A percentile compares a stretch with the other conserved stretches of the same genome.
Evolutionary conservation across 352 stramenopile genomes (phyloP).

Genomic region (Lagenidium giganteum): DNA sequence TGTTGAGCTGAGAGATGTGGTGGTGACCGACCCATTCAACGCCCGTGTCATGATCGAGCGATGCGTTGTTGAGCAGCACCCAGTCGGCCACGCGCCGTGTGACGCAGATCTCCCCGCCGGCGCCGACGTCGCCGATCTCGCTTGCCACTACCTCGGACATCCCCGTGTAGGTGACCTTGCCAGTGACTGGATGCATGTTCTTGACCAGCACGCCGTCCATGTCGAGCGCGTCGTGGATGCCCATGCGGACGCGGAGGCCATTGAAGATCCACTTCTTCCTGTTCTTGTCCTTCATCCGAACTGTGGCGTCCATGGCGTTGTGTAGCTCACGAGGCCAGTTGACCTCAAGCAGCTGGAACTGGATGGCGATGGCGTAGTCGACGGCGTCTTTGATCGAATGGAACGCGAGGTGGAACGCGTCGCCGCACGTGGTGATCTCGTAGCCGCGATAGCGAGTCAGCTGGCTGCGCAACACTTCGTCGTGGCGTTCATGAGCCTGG

Average conservation of each 20-base stretch:
- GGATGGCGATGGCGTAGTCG: constrained; percentile 48
- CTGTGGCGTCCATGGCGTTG: constrained; percentile 24
- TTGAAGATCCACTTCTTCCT: constrained; percentile 44
- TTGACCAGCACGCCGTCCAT: constrained; percentile 40
- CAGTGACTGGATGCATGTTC: constrained; percentile 36
- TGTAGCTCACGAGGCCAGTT: constrained; percentile 44
- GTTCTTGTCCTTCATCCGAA: constrained; percentile 26
- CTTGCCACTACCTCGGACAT: constrained; percentile 54
- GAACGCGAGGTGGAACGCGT: constrained; percentile 62
- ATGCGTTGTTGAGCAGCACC: constrained; percentile 23
- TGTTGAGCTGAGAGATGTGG: constrained; percentile 26
- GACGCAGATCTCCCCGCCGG: constrained; percentile 45
- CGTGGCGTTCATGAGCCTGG: constrained; percentile 44
- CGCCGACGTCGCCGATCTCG: constrained; percentile 39
- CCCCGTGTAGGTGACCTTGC: constrained; percentile 47
- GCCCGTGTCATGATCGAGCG: constrained; percentile 15
- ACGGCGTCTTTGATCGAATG: constrained; percentile 46
- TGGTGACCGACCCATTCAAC: constrained; percentile 25
- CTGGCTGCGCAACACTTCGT: constrained; percentile 34
- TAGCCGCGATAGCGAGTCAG: constrained; percentile 39
- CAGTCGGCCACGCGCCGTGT: constrained; percentile 35
- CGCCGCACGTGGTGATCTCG: constrained; percentile 53
- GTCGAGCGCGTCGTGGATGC: constrained; percentile 42
- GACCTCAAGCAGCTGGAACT: constrained; percentile 31
- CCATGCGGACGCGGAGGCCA: constrained; percentile 51